Evolutionary conservation across 1,139 yeast species (phyloP).

Genomic region (Keqinozyma sinolaborantium): DNA sequence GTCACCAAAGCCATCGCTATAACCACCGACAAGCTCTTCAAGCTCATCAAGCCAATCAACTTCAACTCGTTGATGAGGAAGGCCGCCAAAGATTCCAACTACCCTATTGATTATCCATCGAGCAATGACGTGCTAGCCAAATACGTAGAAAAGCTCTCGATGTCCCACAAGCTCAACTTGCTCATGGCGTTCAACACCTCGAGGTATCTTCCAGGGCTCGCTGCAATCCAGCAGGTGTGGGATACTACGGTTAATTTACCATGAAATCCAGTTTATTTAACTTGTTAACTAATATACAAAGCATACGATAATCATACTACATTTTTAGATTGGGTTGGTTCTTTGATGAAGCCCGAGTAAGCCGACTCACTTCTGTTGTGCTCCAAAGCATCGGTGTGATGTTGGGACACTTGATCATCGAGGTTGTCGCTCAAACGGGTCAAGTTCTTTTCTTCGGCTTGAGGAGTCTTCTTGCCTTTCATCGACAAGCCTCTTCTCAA

Average conservation of each 20-base stretch:
- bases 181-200: conserved; percentile 13
- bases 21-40: conserved; percentile 26
- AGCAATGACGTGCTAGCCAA: conserved; percentile 11
- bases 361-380: conserved; percentile 29
- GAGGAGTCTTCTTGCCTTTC: conserved; percentile 13
- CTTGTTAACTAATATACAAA: conserved; percentile 1
- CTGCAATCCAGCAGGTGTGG: conserved; percentile 19
- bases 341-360: conserved; percentile 20
- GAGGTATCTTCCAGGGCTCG: conserved; percentile 7
- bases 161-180: conserved; percentile 20
- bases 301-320: conserved; percentile 17
- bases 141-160: conserved; percentile 11
- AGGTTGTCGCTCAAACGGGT: conserved; percentile 36
- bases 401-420: conserved; percentile 9
- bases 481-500: conserved; percentile 21
- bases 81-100: conserved; percentile 6
- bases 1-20: conserved; percentile 30
- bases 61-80: conserved; percentile 10
- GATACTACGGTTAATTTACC: conserved; percentile 6
- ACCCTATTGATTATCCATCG: too few species aligned
- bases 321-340: conserved; percentile 29
- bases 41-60: conserved; percentile 22
- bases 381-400: conserved; percentile 9
- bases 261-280: background rate
- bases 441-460: conserved; percentile 12